Evolutionary conservation across 1,284 basidiomycete genomes (phyloP).

Genomic region (Ustilago esculenta): DNA sequence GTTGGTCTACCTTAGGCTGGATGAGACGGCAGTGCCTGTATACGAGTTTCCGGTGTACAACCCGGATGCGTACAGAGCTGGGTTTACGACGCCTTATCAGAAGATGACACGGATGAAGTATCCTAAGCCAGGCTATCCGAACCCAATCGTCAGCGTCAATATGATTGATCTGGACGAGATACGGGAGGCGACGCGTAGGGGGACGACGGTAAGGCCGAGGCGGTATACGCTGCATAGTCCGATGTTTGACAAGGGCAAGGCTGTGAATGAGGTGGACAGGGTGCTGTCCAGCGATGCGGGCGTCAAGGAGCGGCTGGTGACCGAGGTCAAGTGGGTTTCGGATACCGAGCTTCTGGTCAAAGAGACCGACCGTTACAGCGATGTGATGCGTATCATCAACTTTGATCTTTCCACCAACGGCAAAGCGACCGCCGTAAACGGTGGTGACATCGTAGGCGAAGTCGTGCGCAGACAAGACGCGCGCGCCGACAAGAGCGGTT

Average conservation of each 20-base stretch:
- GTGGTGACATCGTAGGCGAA: constrained; percentile 52
- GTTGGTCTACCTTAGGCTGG: constrained; percentile 84
- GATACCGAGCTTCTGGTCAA: constrained; percentile 80
- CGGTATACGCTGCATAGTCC: constrained; percentile 39
- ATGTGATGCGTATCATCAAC: constrained; percentile 48
- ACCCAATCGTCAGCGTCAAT: constrained; percentile 85
- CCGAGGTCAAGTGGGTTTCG: constrained; percentile 86
- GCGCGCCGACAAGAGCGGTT: constrained; percentile 82
- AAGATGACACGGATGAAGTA: constrained; percentile 64
- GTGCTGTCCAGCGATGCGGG: constrained; percentile 72
- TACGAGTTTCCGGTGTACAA: constrained; percentile 92
- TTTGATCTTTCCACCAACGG: constrained; percentile 29
- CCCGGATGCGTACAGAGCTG: constrained; percentile 44
- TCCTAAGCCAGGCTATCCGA: constrained; percentile 82
- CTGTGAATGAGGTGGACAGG: constrained; percentile 68
- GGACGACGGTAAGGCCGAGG: constrained; percentile 11
- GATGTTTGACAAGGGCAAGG: constrained; percentile 30
- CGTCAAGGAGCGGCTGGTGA: constrained; percentile 72
- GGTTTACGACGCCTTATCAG: constrained; percentile 54
- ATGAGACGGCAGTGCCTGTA: constrained; percentile 86
- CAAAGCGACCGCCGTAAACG: constrained; percentile 4
- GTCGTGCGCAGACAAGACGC: constrained; percentile 73
- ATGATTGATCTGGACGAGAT: constrained; percentile 68
- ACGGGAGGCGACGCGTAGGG: constrained; percentile 7
- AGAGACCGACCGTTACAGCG: constrained; percentile 75